These are phyloP conservation scores for Entophlyctis helioformis DNA, from an alignment of 192 early-diverging fungal genomes.

Conservation along the genomic window DNA sequence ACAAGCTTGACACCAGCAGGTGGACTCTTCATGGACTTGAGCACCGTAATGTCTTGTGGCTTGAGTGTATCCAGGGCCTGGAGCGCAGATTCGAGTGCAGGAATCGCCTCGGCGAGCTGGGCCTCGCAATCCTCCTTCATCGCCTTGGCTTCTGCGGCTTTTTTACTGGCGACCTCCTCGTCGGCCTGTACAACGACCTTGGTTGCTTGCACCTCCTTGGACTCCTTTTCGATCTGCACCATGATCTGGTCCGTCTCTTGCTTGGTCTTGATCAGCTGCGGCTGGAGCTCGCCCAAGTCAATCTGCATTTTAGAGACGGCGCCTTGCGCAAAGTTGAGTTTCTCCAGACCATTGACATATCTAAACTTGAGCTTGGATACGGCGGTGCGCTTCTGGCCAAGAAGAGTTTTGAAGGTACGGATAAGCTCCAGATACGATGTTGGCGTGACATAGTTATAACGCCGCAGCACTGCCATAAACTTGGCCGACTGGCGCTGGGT, in stretches of 20 bases:
- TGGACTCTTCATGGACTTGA: constrained; percentile 52
- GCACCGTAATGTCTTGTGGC: constrained; percentile 42
- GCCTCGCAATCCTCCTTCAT: constrained; percentile 53
- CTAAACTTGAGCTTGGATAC: constrained; percentile 34
- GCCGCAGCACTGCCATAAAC: constrained; percentile 23
- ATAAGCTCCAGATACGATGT: constrained; percentile 51
- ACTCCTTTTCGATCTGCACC: constrained; percentile 46
- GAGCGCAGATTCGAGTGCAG: constrained; percentile 40
- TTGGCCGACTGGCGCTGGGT: constrained; percentile 30
- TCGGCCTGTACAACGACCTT: constrained; percentile 43
- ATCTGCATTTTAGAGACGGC: constrained; percentile 50
- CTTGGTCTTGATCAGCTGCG: constrained; percentile 40
- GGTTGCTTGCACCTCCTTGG: constrained; percentile 35
- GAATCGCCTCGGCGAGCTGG: constrained; percentile 46
- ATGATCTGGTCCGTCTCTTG: constrained; percentile 44
- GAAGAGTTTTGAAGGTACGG: constrained; percentile 38
- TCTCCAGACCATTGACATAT: constrained; percentile 47
- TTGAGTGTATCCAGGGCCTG: constrained; percentile 45
- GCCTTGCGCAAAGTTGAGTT: constrained; percentile 41
- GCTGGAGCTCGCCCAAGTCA: constrained; percentile 42
- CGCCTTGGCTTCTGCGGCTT: constrained; percentile 36
- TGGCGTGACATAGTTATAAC: constrained; percentile 51
- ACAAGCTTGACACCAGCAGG: constrained; percentile 47
- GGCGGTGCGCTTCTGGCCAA: constrained; percentile 23
- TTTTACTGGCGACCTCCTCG: constrained; percentile 44